These are phyloP conservation scores for Blastocystis sp. DNA, from an alignment of 352 stramenopile genomes.

Conservation along the genomic window DNA sequence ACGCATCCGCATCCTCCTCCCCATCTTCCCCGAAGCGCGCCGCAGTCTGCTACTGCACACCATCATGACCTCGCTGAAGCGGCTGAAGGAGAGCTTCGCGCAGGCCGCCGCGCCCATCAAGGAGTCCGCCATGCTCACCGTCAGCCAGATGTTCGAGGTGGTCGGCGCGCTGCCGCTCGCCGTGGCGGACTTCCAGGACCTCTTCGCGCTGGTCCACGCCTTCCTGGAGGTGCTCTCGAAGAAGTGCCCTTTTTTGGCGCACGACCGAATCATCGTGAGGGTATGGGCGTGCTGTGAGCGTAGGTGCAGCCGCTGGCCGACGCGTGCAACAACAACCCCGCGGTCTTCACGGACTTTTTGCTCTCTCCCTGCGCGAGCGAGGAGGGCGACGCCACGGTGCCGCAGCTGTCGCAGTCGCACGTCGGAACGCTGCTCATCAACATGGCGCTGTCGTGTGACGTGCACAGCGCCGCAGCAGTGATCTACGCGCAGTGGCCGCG, in stretches of 20 bases:
- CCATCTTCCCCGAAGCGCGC: neutral
- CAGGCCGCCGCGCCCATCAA: neutral
- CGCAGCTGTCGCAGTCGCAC: neutral
- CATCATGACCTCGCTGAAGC: neutral
- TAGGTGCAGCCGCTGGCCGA: slow-evolving; percentile 29
- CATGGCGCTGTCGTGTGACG: neutral
- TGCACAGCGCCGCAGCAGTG: neutral
- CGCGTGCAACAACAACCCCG: neutral
- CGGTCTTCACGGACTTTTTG: neutral
- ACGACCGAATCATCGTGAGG: slow-evolving; percentile 12
- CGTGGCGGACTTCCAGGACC: neutral
- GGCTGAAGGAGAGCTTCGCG: neutral
- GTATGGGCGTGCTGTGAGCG: neutral
- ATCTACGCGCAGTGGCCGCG: neutral
- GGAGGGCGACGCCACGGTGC: neutral
- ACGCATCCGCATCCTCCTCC: slow-evolving; percentile 12
- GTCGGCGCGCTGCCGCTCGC: neutral
- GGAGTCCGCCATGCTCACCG: neutral
- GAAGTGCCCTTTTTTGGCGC: slow-evolving; percentile 35
- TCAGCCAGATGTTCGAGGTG: slow-evolving; percentile 24
- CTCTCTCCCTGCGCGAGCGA: neutral
- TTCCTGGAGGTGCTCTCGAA: slow-evolving; percentile 9
- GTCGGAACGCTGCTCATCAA: neutral
- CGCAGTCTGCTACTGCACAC: neutral
- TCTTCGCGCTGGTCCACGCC: neutral